Conservation (phyloP, 306 rosid genomes). For the Vachellia pachyceras region DNA sequence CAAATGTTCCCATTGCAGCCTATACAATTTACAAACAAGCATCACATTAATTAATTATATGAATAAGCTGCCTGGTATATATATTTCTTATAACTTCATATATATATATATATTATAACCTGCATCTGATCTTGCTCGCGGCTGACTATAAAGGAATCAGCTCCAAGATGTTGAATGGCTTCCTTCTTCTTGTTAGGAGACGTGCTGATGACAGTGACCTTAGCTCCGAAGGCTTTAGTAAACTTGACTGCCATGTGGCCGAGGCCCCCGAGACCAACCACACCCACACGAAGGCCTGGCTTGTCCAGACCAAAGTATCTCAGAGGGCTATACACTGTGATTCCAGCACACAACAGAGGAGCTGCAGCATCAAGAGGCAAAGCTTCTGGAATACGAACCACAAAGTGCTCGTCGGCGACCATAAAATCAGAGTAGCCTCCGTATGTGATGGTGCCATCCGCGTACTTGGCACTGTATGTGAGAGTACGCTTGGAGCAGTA, state of each 20-base stretch:
- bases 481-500: constrained; percentile 48
- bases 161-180: constrained; percentile 51
- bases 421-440: constrained; percentile 45
- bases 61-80: no score
- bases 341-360: no score
- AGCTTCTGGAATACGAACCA: no score
- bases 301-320: constrained; percentile 43
- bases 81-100: no score
- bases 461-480: constrained; percentile 40
- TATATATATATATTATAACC: no score
- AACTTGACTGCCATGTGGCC: constrained; percentile 68
- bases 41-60: no score
- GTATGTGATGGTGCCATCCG: neutral
- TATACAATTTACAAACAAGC: no score
- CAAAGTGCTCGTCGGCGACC: constrained; percentile 35
- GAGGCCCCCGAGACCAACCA: constrained; percentile 60
- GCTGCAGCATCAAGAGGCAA: no score
- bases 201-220: constrained; percentile 61
- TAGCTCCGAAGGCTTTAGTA: constrained; percentile 60
- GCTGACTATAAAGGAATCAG: constrained; percentile 59
- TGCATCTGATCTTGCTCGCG: constrained; percentile 23
- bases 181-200: constrained; percentile 60
- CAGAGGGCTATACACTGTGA: no score
- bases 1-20: no score
- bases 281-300: constrained; percentile 48